Evolutionary conservation across 2,329 filamentous ascomycete genomes (phyloP), one percentile per base, ranked within the genome.

Genomic region (Sarocladium strictum): DNA sequence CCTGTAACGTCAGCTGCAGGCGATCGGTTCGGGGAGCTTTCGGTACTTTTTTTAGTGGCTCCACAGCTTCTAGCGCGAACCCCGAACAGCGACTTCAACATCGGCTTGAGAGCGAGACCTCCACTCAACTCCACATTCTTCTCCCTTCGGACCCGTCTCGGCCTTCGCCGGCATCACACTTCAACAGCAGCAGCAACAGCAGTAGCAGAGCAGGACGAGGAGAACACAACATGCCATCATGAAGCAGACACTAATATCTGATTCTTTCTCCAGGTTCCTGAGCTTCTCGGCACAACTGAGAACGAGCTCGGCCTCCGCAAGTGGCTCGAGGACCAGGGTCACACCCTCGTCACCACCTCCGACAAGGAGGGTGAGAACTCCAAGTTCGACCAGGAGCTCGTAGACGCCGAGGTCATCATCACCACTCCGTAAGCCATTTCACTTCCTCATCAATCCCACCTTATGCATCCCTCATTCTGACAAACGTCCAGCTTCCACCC

Each of bases 351-450:
- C 64, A 99, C 94, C 66, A 99, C 94, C 61, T 96, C 92, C 45
- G 90, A 97, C 81, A 99, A 99, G 81, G 94, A 99, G 65, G 88
- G 90, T 62, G 88, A 90, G 77, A 83, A 87, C 81, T 97, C 93
- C 58, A 88, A 81, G 63, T 97, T 99, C 56, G 94, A 97, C 75
- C 83, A 92, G 78, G 90, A 99, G 77, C 84, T 99, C 54, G 91
- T 94, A 58, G 94, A 97, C 69, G 91, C 94, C 59, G 94, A 99
- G 76, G 81, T 99, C 74, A 97, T 99, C 82, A 97, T 99, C 76
- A 99, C 94, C 64, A 99, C 94, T 56, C 94, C 94, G 89, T 96
- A 73, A 58, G 80, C 62, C 26, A 33, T 35, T 10, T 26, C n/a
- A 2, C 9, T 12, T 24, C 17, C 12, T 23, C 1, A 32, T 27